Evolutionary conservation across 2,329 filamentous ascomycete species (phyloP).

Genomic region (Fusarium falciforme): DNA sequence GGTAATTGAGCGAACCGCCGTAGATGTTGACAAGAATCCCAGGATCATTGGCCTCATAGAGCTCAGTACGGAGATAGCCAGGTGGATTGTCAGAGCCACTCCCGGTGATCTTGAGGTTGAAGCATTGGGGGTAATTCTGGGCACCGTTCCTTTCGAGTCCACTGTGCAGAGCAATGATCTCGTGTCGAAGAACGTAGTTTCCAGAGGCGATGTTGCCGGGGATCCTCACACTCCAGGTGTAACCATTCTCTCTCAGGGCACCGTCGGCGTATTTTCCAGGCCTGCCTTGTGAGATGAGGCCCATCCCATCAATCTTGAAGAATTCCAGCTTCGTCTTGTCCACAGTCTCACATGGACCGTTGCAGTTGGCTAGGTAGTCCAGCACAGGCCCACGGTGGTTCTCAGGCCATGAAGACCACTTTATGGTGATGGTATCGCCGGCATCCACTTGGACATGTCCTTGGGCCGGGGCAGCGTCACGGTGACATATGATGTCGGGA

Average conservation of each 20-base stretch:
- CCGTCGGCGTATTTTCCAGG: conserved; percentile 55
- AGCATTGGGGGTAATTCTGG: conserved; percentile 65
- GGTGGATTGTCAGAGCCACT: conserved; percentile 49
- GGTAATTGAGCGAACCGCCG: conserved; percentile 41
- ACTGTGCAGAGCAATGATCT: conserved; percentile 65
- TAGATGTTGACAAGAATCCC: conserved; percentile 53
- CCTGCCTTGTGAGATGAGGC: conserved; percentile 50
- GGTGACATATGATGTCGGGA: conserved; percentile 63
- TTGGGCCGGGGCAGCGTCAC: conserved; percentile 52
- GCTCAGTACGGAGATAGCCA: conserved; percentile 50
- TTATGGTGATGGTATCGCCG: conserved; percentile 58
- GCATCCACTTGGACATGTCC: conserved; percentile 56
- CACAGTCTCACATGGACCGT: conserved; percentile 54
- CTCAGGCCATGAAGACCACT: conserved; percentile 62
- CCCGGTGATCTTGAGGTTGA: conserved; percentile 61
- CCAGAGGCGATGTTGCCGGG: conserved; percentile 59
- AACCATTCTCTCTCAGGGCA: conserved; percentile 61
- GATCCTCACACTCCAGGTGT: conserved; percentile 62
- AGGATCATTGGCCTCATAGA: conserved; percentile 51
- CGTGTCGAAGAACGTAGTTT: conserved; percentile 67
- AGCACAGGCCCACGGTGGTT: conserved; percentile 61
- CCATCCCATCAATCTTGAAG: conserved; percentile 59
- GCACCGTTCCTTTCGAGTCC: conserved; percentile 56
- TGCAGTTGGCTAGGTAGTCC: conserved; percentile 58
- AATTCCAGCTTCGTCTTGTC: conserved; percentile 57